Evolutionary conservation across 2,329 filamentous ascomycete genomes (phyloP).

Genomic region (Cercospora canescens): DNA sequence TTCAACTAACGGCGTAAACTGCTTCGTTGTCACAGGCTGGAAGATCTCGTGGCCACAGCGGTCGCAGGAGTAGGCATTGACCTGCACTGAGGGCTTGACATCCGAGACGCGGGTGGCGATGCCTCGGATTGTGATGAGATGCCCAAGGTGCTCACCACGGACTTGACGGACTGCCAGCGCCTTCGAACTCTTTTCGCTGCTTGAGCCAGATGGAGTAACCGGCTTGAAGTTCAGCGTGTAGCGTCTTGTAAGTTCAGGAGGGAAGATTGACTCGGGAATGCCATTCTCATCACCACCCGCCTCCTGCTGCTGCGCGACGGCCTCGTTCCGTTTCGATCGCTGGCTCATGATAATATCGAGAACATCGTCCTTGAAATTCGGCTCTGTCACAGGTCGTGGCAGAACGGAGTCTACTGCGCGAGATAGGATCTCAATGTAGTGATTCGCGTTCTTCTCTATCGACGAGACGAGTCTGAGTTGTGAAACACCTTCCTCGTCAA

Average conservation of each 20-base stretch:
- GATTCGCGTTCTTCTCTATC: slow-evolving; percentile 87
- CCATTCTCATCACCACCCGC: slow-evolving; percentile 51
- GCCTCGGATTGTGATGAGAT: slow-evolving; percentile 89
- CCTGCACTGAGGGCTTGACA: slow-evolving; percentile 95
- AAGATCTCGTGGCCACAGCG: slow-evolving; percentile 96
- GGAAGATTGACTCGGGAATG: slow-evolving; percentile 75
- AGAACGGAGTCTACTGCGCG: slow-evolving; percentile 84
- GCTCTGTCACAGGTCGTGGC: slow-evolving; percentile 73
- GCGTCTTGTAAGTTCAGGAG: slow-evolving; percentile 84
- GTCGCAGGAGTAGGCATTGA: slow-evolving; percentile 97
- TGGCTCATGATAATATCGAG: slow-evolving; percentile 96
- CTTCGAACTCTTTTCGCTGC: slow-evolving; percentile 58
- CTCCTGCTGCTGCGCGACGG: slow-evolving; percentile 53
- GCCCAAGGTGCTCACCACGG: slow-evolving; percentile 86
- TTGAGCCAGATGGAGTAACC: slow-evolving; percentile 69
- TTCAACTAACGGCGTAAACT: slow-evolving; percentile 81
- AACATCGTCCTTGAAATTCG: slow-evolving; percentile 96
- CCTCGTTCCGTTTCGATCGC: slow-evolving; percentile 80
- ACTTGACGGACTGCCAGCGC: slow-evolving; percentile 90
- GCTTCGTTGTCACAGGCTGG: slow-evolving; percentile 88
- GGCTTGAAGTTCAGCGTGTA: slow-evolving; percentile 98
- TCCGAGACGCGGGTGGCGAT: slow-evolving; percentile 96
- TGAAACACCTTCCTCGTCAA: slow-evolving; percentile 56
- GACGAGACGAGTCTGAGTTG: slow-evolving; percentile 72
- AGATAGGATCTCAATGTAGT: slow-evolving; percentile 91